Conservation (phyloP, 257 asterid genomes). For the Thymus mandschuricus region DNA sequence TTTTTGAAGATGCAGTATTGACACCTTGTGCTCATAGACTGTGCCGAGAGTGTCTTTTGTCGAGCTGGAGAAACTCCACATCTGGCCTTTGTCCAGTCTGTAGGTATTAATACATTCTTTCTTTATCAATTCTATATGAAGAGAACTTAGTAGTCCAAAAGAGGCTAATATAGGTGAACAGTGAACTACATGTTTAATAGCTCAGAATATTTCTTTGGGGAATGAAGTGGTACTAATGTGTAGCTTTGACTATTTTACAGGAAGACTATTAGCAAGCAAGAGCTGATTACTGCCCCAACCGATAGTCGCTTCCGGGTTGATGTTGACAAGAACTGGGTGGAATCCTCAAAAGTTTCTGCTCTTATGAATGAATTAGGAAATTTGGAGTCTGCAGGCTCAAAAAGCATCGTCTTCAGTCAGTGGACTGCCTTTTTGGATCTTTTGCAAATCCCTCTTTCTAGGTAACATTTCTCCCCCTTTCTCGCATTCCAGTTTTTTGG, state of each 20-base stretch:
- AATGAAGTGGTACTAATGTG: slow-evolving; percentile 21
- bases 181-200: slow-evolving; percentile 8
- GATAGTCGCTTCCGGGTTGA: slow-evolving; percentile 87
- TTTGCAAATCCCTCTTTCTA: slow-evolving; percentile 85
- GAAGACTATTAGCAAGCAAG: slow-evolving; percentile 73
- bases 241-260: slow-evolving; percentile 45
- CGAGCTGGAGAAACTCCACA: slow-evolving; percentile 86
- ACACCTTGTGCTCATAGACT: slow-evolving; percentile 98
- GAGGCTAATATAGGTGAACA: not conserved
- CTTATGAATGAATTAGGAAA: slow-evolving; percentile 68
- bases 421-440: slow-evolving; percentile 98
- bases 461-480: slow-evolving; percentile 47
- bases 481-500: slow-evolving; percentile 2
- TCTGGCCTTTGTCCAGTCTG: slow-evolving; percentile 97
- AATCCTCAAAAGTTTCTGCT: slow-evolving; percentile 89
- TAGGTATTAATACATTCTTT: slow-evolving; percentile 57
- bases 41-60: slow-evolving; percentile 94
- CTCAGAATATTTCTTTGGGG: slow-evolving; percentile 7
- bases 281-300: slow-evolving; percentile 92
- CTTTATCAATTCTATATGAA: slow-evolving; percentile 13
- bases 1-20: slow-evolving; percentile 96
- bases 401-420: slow-evolving; percentile 95
- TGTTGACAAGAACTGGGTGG: slow-evolving; percentile 89
- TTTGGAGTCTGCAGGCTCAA: slow-evolving; percentile 58
- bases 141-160: not conserved